phyloP scores from a whole-genome alignment of 768 basidiomycete genomes.

The Amyloporia xantha region DNA sequence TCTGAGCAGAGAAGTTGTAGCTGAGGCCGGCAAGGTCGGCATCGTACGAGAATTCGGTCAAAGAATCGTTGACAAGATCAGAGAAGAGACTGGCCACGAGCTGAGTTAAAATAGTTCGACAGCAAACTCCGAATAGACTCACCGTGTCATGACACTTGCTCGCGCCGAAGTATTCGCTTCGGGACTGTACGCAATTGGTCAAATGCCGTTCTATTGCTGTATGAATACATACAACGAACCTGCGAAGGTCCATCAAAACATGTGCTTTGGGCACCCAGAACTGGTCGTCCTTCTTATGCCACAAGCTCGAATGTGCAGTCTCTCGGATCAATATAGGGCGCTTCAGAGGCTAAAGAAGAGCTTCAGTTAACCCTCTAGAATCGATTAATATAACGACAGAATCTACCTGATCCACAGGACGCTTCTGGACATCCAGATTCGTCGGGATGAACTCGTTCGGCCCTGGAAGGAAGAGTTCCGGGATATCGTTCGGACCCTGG shows the following conservation, averaged over 20 bases:
- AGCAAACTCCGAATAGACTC: constrained; percentile 15
- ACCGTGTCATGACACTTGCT: constrained; percentile 69
- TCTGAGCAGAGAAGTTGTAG: constrained; percentile 59
- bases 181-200: constrained; percentile 35
- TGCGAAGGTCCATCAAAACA: constrained; percentile 68
- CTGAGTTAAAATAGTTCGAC: not conserved
- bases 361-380: not conserved
- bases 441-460: constrained; percentile 90
- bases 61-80: constrained; percentile 81
- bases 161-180: constrained; percentile 57
- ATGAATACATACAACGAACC: constrained; percentile 33
- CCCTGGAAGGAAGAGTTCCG: constrained; percentile 70
- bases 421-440: constrained; percentile 78
- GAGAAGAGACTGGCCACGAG: constrained; percentile 53
- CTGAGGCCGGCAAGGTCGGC: constrained; percentile 86
- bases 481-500: constrained; percentile 51
- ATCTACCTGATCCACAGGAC: constrained; percentile 54
- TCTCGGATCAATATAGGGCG: constrained; percentile 74
- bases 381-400: not conserved
- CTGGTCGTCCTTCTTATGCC: constrained; percentile 96
- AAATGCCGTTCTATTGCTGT: not conserved
- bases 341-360: constrained; percentile 49
- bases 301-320: constrained; percentile 65
- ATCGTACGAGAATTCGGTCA: constrained; percentile 88
- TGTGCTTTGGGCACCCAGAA: constrained; percentile 94